Evolutionary conservation across 495 filamentous ascomycete species (phyloP).

Genomic region (Penicillium bialowiezense): DNA sequence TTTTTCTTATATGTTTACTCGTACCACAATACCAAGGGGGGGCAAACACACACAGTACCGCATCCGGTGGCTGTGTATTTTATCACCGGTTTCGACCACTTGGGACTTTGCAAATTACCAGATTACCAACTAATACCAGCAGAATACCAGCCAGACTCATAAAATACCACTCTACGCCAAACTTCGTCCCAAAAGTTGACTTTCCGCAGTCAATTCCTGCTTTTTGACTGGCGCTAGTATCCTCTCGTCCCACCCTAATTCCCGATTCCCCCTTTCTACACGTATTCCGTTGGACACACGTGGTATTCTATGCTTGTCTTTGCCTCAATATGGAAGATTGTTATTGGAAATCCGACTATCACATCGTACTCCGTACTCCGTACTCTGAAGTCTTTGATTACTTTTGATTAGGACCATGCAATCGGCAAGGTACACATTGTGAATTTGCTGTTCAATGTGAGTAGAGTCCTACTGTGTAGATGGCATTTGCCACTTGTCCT

Average conservation of each 20-base stretch:
- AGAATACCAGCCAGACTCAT: too few relatives aligned
- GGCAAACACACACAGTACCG: conserved; percentile 22
- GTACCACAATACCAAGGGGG: conserved; percentile 7
- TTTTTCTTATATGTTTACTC: conserved; percentile 9
- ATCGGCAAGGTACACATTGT: conserved; percentile 1
- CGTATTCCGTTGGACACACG: conserved; percentile 2
- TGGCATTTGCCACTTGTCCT: neutral
- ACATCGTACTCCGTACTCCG: neutral
- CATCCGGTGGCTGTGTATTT: conserved; percentile 13
- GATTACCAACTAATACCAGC: neutral
- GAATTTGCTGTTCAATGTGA: neutral
- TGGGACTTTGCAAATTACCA: neutral
- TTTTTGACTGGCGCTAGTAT: conserved; percentile 3
- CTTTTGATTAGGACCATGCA: neutral
- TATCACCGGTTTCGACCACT: neutral
- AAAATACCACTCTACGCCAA: neutral
- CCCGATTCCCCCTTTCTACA: conserved; percentile 17
- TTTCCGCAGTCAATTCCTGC: conserved; percentile 6
- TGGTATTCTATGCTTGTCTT: conserved; percentile 2
- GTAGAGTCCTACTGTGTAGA: neutral
- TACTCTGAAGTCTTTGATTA: neutral
- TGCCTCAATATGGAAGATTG: neutral
- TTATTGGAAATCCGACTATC: neutral
- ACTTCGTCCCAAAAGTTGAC: neutral
- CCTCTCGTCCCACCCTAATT: conserved; percentile 13